phyloP scores from a whole-genome alignment of 352 stramenopile species.

The Phytophthora cryptogea region DNA sequence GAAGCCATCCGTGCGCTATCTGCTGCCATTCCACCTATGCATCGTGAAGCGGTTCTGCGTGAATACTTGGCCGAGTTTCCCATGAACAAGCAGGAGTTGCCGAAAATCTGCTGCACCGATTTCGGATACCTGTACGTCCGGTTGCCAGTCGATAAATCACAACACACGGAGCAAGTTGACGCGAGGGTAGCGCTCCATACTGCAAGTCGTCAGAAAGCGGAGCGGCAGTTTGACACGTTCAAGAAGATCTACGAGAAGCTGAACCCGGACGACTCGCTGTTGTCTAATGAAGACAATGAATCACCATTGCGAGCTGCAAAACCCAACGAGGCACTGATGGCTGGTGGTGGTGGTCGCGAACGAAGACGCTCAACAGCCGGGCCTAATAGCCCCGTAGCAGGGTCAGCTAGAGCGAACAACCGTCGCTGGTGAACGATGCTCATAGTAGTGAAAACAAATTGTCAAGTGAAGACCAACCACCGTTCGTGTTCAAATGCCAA shows the following conservation, averaged over 20 bases:
- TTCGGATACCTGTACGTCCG: conserved; percentile 41
- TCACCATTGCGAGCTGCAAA: conserved; percentile 25
- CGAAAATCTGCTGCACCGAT: conserved; percentile 28
- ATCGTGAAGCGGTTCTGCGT: conserved; percentile 33
- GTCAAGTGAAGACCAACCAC: no score
- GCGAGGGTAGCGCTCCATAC: conserved; percentile 17
- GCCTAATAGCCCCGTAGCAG: conserved; percentile 12
- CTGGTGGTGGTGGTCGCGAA: conserved; percentile 12
- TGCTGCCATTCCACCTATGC: conserved; percentile 25
- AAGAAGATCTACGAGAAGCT: conserved; percentile 31
- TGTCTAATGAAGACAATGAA: conserved; percentile 5
- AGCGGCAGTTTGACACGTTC: conserved; percentile 25
- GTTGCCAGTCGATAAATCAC: conserved; percentile 30
- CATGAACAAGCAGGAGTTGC: conserved; percentile 23
- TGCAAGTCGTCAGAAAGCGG: conserved; percentile 19
- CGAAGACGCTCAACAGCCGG: conserved; percentile 19
- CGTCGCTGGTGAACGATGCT: background rate
- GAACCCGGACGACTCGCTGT: conserved; percentile 15
- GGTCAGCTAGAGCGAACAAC: conserved; percentile 3
- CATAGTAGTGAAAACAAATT: no score
- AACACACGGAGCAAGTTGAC: conserved; percentile 12
- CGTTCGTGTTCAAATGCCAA: no score
- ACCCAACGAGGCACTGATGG: conserved; percentile 32
- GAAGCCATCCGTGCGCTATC: conserved; percentile 44
- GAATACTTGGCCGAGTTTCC: conserved; percentile 25